A percentile compares a stretch with the other conserved stretches of the same genome.
Conservation (phyloP, 2,329 filamentous ascomycete genomes). For the Fusarium scirpi region DNA sequence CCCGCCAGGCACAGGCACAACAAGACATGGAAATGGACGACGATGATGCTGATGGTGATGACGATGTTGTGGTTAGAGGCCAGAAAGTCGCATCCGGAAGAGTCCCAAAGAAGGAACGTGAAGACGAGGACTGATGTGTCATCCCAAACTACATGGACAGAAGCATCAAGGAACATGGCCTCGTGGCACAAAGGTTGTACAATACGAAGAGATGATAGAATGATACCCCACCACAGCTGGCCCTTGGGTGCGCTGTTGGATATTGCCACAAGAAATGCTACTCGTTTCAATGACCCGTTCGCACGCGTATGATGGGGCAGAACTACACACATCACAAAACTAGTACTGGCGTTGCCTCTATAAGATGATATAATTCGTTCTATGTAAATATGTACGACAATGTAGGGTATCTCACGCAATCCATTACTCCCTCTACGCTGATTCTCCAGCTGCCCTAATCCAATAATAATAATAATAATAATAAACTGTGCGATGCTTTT, state of each 20-base stretch:
- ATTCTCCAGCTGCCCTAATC: neutral
- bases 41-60: slow-evolving; percentile 42
- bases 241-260: neutral
- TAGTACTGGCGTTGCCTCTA: neutral
- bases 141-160: neutral
- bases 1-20: slow-evolving; percentile 57
- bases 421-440: slow-evolving; percentile 11
- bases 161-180: neutral
- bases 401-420: slow-evolving; percentile 19
- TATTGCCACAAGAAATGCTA: neutral
- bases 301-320: neutral
- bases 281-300: neutral
- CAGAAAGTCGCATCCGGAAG: slow-evolving; percentile 40
- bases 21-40: slow-evolving; percentile 56
- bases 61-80: slow-evolving; percentile 44
- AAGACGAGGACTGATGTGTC: neutral
- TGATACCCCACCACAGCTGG: slow-evolving; percentile 38
- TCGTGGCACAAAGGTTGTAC: slow-evolving; percentile 11
- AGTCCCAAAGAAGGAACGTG: slow-evolving; percentile 43
- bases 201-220: slow-evolving; percentile 31
- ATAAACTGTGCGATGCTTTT: slow-evolving; percentile 16
- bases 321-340: neutral
- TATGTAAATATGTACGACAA: slow-evolving; percentile 9
- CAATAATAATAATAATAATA: neutral
- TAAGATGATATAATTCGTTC: neutral